A percentile compares a stretch with the other conserved stretches of the same genome.
These are phyloP conservation scores for Leccinum fallax DNA, from an alignment of 1,284 basidiomycete species.

Conservation along the genomic window DNA sequence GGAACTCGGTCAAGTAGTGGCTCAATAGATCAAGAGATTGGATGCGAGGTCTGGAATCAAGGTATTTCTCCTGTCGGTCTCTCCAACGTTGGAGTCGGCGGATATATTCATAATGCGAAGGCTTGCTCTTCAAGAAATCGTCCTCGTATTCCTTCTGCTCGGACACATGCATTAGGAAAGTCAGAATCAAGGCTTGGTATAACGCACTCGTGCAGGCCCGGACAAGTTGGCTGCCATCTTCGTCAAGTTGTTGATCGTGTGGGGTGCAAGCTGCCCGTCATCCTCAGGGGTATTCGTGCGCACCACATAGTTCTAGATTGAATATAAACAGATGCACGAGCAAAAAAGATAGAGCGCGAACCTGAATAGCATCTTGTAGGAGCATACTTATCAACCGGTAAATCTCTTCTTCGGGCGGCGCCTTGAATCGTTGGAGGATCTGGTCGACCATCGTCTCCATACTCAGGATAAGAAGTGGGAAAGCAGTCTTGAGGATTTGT, in stretches of 20 bases:
- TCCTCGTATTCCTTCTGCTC: constrained; percentile 86
- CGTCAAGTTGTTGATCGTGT: constrained; percentile 63
- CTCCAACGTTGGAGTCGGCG: constrained; percentile 91
- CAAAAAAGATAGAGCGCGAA: constrained; percentile 31
- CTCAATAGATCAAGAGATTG: constrained; percentile 91
- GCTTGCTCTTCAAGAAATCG: constrained; percentile 86
- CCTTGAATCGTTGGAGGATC: constrained; percentile 90
- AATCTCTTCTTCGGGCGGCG: constrained; percentile 90
- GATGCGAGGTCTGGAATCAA: constrained; percentile 83
- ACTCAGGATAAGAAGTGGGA: constrained; percentile 92
- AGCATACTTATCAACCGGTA: constrained; percentile 91
- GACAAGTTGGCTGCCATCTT: constrained; percentile 76
- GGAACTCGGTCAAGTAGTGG: constrained; percentile 97
- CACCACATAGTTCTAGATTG: constrained; percentile 65
- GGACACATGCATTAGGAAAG: constrained; percentile 6
- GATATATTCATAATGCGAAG: constrained; percentile 88
- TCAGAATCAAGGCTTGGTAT: background rate
- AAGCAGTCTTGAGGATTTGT: constrained; percentile 94
- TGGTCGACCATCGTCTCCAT: constrained; percentile 99
- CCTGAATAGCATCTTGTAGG: constrained; percentile 72
- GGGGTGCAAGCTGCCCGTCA: constrained; percentile 69
- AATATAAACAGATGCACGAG: constrained; percentile 7
- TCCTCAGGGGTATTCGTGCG: constrained; percentile 73
- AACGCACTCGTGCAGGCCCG: constrained; percentile 64
- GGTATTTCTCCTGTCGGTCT: constrained; percentile 84